Conservation (phyloP, 495 filamentous ascomycete genomes). For the Aeminium ludgeri region DNA sequence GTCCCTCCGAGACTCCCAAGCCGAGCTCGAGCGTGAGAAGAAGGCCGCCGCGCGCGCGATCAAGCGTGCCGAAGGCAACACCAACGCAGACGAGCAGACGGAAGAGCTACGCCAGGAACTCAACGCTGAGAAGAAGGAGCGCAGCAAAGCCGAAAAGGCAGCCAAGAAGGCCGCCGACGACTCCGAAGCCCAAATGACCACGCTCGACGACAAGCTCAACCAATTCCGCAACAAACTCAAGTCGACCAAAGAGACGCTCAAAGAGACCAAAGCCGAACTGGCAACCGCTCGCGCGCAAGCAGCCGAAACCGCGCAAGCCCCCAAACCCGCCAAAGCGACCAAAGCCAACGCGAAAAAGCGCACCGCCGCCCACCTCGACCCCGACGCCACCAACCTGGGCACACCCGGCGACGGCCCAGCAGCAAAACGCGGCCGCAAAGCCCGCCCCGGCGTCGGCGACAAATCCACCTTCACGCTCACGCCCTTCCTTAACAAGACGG, state of each 20-base stretch:
- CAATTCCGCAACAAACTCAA: constrained; percentile 48
- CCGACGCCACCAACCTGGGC: constrained; percentile 39
- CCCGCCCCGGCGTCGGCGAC: constrained; percentile 39
- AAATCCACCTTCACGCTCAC: constrained; percentile 89
- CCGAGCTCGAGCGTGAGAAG: constrained; percentile 17
- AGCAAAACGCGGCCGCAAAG: constrained; percentile 26
- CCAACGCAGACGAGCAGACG: constrained; percentile 14
- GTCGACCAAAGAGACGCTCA: constrained; percentile 52
- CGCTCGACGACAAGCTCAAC: constrained; percentile 51
- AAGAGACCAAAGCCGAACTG: constrained; percentile 33
- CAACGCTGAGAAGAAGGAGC: constrained; percentile 28
- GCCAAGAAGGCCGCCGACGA: constrained; percentile 24
- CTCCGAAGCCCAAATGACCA: constrained; percentile 37
- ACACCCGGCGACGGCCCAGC: constrained; percentile 45
- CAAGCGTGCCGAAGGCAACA: constrained; percentile 13
- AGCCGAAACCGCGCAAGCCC: constrained; percentile 23
- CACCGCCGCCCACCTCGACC: constrained; percentile 25
- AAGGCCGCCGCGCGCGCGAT: constrained; percentile 13
- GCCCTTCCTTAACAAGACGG: constrained; percentile 70
- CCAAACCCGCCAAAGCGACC: neutral
- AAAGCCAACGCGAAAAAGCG: constrained; percentile 16
- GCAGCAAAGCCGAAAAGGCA: constrained; percentile 26
- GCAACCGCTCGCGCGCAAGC: constrained; percentile 29
- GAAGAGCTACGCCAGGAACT: constrained; percentile 27
- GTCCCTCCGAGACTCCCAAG: constrained; percentile 28